These are phyloP conservation scores for Babesia ovata DNA, from an alignment of 169 alveolate species.

Conservation along the genomic window DNA sequence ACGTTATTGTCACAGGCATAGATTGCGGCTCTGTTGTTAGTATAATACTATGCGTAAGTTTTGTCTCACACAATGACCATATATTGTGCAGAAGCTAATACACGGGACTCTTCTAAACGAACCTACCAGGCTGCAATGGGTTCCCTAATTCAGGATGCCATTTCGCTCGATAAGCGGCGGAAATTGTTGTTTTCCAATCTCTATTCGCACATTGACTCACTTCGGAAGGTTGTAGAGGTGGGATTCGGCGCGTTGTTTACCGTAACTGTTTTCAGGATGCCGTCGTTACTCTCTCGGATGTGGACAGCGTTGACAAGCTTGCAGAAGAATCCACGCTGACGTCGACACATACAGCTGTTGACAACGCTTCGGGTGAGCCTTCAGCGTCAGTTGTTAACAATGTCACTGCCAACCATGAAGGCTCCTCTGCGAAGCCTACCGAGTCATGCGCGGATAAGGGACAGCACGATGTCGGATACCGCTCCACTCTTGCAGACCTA, in stretches of 20 bases:
- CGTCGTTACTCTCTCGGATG: conserved; percentile 9
- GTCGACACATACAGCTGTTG: not conserved
- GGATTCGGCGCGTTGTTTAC: not conserved
- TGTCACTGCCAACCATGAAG: not conserved
- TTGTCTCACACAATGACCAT: not conserved
- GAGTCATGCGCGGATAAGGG: not conserved
- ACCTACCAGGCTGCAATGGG: conserved; percentile 64
- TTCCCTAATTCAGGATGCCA: conserved; percentile 44
- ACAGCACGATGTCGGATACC: not conserved
- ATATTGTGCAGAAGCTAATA: not conserved
- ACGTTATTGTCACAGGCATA: too few species aligned
- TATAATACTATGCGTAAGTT: conserved; percentile 16
- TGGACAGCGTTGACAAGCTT: too few species aligned
- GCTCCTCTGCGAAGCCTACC: conserved; percentile 4
- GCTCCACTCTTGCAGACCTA: conserved; percentile 13
- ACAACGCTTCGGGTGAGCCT: not conserved
- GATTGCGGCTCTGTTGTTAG: not conserved
- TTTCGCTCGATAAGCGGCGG: conserved; percentile 49
- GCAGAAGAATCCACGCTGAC: too few species aligned
- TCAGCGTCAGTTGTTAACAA: not conserved
- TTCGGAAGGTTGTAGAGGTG: conserved; percentile 41
- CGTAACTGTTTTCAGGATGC: conserved; percentile 27
- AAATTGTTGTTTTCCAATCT: conserved; percentile 43
- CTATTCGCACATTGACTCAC: conserved; percentile 29
- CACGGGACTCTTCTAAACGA: conserved; percentile 30